Evolutionary conservation across 2,329 filamentous ascomycete species (phyloP).

Genomic region (Grosmannia penicillata): DNA sequence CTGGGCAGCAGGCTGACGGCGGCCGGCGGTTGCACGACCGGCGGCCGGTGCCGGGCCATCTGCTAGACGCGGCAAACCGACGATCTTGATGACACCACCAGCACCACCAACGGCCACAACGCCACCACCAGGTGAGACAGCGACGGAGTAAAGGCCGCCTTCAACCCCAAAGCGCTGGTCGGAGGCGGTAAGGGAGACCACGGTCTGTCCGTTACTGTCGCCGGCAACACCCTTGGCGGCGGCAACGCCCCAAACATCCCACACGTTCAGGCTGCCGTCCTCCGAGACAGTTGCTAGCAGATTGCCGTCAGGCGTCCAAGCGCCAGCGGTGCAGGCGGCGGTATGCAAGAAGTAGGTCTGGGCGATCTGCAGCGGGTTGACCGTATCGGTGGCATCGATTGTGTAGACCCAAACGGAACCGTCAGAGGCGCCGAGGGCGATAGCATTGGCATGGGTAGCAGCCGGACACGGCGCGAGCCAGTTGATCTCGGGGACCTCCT

Average conservation of each 20-base stretch:
- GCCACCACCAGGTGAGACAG: conserved; percentile 62
- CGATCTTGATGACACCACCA: conserved; percentile 69
- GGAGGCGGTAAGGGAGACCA: conserved; percentile 60
- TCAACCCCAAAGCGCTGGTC: conserved; percentile 90
- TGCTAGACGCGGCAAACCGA: conserved; percentile 59
- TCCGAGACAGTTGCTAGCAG: conserved; percentile 81
- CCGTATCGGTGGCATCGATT: conserved; percentile 50
- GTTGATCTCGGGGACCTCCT: conserved; percentile 91
- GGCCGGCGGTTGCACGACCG: not conserved
- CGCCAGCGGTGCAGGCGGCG: conserved; percentile 69
- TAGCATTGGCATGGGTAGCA: conserved; percentile 55
- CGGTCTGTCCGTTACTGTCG: conserved; percentile 31
- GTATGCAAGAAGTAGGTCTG: conserved; percentile 91
- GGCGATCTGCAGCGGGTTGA: conserved; percentile 58
- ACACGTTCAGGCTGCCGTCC: conserved; percentile 78
- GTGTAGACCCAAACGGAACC: conserved; percentile 93
- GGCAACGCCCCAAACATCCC: conserved; percentile 76
- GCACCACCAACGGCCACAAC: conserved; percentile 81
- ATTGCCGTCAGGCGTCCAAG: conserved; percentile 79
- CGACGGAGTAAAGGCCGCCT: conserved; percentile 79
- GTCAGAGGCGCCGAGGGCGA: conserved; percentile 80
- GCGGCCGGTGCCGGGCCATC: no score
- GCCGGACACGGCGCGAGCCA: conserved; percentile 71
- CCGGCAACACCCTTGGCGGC: conserved; percentile 35
- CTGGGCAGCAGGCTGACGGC: no score